phyloP scores from a whole-genome alignment of 2,329 filamentous ascomycete genomes.

The Blastomyces gilchristii region DNA sequence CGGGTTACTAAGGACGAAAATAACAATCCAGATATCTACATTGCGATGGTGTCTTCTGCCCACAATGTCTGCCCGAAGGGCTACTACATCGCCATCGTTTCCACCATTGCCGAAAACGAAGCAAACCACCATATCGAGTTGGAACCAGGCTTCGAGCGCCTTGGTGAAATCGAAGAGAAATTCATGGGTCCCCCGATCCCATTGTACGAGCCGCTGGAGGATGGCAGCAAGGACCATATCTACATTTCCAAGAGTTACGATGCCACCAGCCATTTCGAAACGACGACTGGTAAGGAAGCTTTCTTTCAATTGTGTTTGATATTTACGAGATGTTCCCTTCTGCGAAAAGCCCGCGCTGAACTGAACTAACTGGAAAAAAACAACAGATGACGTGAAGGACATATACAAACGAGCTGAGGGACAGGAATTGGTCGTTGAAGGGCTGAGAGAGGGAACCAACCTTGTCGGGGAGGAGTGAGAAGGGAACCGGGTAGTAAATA shows the following conservation, averaged over 20 bases:
- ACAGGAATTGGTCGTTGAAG: constrained; percentile 75
- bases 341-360: not conserved
- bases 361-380: not conserved
- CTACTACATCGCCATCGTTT: constrained; percentile 98
- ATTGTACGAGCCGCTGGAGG: constrained; percentile 79
- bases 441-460: constrained; percentile 65
- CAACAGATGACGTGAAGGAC: constrained; percentile 79
- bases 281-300: constrained; percentile 49
- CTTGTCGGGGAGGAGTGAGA: constrained; percentile 57
- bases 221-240: constrained; percentile 77
- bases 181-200: constrained; percentile 92
- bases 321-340: not conserved
- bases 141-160: constrained; percentile 78
- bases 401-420: constrained; percentile 77
- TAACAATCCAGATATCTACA: constrained; percentile 66
- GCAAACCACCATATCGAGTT: constrained; percentile 96
- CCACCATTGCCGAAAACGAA: constrained; percentile 83
- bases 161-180: constrained; percentile 90
- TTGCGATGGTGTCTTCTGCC: constrained; percentile 86
- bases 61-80: constrained; percentile 99
- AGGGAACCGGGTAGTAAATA: not conserved
- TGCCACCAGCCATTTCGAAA: constrained; percentile 96
- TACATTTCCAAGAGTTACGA: constrained; percentile 99
- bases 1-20: constrained; percentile 5
- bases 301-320: not conserved